These are phyloP conservation scores for Trichaptum fuscoviolaceum DNA, from an alignment of 768 basidiomycete species.

Conservation along the genomic window DNA sequence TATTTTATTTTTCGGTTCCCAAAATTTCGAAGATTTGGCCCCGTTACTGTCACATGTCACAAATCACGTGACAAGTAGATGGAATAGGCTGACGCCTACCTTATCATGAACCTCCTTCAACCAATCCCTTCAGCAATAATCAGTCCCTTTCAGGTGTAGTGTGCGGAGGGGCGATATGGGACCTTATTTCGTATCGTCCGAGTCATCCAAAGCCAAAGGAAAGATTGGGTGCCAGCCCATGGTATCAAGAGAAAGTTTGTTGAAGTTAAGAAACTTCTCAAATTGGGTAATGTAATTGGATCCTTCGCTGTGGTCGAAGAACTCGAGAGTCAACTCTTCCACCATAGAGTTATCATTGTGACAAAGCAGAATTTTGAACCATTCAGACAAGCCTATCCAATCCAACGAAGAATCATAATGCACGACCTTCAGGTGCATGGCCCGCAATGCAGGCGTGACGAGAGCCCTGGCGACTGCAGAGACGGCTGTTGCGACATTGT, in stretches of 20 bases:
- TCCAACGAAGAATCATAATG: background rate
- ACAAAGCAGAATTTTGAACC: background rate
- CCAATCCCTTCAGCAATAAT: background rate
- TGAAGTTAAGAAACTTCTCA: background rate
- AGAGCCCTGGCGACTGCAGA: background rate
- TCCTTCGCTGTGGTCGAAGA: background rate
- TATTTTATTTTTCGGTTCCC: too few relatives aligned
- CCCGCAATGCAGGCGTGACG: background rate
- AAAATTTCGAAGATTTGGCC: too few relatives aligned
- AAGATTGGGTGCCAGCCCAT: background rate
- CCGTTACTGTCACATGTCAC: too few relatives aligned
- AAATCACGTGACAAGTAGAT: too few relatives aligned
- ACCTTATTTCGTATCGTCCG: background rate
- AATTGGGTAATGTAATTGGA: background rate
- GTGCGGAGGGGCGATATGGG: background rate
- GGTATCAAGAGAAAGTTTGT: background rate
- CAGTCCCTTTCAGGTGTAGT: background rate
- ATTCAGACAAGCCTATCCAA: background rate
- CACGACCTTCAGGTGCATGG: background rate
- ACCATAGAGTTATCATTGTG: background rate
- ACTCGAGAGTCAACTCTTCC: background rate
- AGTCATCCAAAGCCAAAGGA: too few relatives aligned
- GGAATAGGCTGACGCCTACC: too few relatives aligned
- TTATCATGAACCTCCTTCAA: background rate
- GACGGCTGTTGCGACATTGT: background rate